Evolutionary conservation across 306 rosid genomes (phyloP).

Genomic region (Rosa multiflora): DNA sequence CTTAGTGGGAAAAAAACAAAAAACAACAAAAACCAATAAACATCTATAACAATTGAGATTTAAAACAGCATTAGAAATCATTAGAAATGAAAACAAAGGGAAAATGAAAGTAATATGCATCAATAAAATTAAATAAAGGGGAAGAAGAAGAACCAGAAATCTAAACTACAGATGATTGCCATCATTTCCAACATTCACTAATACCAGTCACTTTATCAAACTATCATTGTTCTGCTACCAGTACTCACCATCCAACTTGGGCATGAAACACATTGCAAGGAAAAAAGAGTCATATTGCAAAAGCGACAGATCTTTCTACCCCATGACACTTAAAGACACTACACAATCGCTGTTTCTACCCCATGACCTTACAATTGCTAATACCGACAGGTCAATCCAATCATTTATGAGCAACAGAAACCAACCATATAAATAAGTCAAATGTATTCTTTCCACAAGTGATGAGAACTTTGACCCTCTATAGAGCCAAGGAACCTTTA

Average conservation of each 20-base stretch:
- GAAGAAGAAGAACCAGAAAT: background rate
- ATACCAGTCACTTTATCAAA: background rate
- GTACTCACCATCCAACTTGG: background rate
- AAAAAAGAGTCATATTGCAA: background rate
- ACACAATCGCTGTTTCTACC: background rate
- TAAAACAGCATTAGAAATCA: background rate
- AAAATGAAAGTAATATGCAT: background rate
- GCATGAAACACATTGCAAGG: background rate
- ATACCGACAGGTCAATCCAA: background rate
- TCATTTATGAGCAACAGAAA: background rate
- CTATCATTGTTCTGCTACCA: background rate
- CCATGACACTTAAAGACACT: background rate
- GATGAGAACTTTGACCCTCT: background rate
- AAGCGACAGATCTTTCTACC: background rate
- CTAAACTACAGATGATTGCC: background rate
- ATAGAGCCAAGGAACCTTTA: background rate
- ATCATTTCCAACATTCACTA: background rate
- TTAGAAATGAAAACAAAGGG: background rate
- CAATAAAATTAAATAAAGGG: background rate
- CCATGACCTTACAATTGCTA: background rate
- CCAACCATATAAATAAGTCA: background rate
- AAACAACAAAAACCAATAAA: background rate
- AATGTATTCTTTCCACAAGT: background rate
- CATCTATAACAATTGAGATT: background rate
- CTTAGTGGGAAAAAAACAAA: background rate